Conservation (phyloP, 2,329 filamentous ascomycete genomes). For the Sphaerulina musiva region DNA sequence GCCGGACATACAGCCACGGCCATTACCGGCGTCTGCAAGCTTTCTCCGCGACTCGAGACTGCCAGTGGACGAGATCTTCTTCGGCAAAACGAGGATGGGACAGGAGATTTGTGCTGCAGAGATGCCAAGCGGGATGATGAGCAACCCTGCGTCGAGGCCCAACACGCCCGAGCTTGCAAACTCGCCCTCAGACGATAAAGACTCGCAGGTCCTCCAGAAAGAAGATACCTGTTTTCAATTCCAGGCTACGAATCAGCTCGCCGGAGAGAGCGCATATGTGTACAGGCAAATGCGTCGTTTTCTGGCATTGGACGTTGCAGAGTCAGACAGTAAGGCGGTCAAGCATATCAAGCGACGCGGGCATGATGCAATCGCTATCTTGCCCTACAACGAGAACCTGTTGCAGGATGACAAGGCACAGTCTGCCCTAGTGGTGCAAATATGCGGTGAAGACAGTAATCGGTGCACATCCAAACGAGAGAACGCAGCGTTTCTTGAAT, state of each 20-base stretch:
- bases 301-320: constrained; percentile 15
- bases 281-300: constrained; percentile 28
- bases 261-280: constrained; percentile 27
- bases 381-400: constrained; percentile 30
- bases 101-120: constrained; percentile 17
- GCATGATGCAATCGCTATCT: constrained; percentile 25
- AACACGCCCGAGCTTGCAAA: neutral
- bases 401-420: constrained; percentile 14
- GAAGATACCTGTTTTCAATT: constrained; percentile 25
- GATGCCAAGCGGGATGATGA: constrained; percentile 11
- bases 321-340: constrained; percentile 1
- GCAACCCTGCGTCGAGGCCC: constrained; percentile 4
- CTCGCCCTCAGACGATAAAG: neutral
- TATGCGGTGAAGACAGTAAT: constrained; percentile 7
- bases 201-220: constrained; percentile 14
- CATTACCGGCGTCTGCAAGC: neutral
- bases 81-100: constrained; percentile 27
- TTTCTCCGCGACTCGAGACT: constrained; percentile 22
- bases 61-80: constrained; percentile 34
- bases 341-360: constrained; percentile 19
- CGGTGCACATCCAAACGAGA: constrained; percentile 27
- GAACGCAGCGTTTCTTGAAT: constrained; percentile 21
- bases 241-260: constrained; percentile 6
- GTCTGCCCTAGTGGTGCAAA: constrained; percentile 32
- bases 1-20: neutral